Percentiles rank a stretch among this genome's conserved stretches.
These are phyloP conservation scores for Aspergillus piperis DNA, from an alignment of 2,329 filamentous ascomycete genomes.

Conservation along the genomic window DNA sequence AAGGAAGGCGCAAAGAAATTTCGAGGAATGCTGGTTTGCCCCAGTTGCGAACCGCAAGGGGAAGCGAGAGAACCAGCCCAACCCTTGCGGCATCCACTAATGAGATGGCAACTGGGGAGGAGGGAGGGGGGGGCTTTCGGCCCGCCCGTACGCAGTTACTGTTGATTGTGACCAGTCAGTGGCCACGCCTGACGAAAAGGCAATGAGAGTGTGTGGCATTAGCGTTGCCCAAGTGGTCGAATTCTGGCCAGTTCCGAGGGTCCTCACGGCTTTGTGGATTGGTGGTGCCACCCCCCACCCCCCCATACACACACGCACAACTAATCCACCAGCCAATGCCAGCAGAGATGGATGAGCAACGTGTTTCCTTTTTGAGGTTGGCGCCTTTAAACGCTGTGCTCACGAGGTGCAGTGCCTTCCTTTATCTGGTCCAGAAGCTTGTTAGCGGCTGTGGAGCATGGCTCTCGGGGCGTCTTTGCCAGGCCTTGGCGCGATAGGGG, in stretches of 20 bases:
- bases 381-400: conserved; percentile 7
- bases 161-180: conserved; percentile 7
- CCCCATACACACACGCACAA: conserved; percentile 3
- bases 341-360: background rate
- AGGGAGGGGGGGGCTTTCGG: background rate
- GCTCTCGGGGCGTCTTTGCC: background rate
- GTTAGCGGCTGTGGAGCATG: conserved; percentile 5
- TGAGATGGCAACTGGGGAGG: conserved; percentile 9
- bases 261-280: background rate
- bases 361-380: conserved; percentile 6
- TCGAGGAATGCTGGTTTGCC: conserved; percentile 11
- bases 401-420: conserved; percentile 4
- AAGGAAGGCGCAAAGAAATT: conserved; percentile 20
- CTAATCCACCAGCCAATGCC: background rate
- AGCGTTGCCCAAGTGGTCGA: background rate
- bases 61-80: conserved; percentile 2
- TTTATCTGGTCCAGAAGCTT: conserved; percentile 7
- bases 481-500: background rate
- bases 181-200: background rate
- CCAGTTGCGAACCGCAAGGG: conserved; percentile 2
- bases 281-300: conserved; percentile 11
- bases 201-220: background rate
- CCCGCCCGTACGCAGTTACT: conserved; percentile 2
- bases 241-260: background rate
- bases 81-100: conserved; percentile 9